Evolutionary conservation across 108 stramenopile species (phyloP).

Genomic region (Discostella stelligeroides): DNA sequence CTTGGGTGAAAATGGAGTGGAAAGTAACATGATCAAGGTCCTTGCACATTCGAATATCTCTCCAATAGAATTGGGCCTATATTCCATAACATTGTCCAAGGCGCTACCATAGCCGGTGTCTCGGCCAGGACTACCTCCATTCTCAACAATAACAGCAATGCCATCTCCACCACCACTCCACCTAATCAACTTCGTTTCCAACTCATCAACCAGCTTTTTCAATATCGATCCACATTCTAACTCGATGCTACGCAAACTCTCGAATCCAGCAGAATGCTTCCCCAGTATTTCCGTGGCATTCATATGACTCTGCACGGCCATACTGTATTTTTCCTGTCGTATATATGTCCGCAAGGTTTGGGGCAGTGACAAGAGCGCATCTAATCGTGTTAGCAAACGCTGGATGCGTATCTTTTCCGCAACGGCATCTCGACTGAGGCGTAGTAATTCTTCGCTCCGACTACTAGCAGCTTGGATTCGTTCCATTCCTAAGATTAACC

Average conservation of each 20-base stretch:
- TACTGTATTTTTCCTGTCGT: constrained; percentile 54
- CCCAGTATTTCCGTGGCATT: constrained; percentile 69
- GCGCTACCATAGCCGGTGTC: too few species aligned
- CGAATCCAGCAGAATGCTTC: constrained; percentile 82
- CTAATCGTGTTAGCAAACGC: constrained; percentile 76
- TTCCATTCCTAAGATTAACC: constrained; percentile 54
- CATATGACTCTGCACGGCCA: constrained; percentile 64
- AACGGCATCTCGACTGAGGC: constrained; percentile 68
- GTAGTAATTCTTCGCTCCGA: constrained; percentile 58
- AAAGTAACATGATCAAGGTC: constrained; percentile 65
- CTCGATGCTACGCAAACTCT: constrained; percentile 80
- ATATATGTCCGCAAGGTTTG: constrained; percentile 66
- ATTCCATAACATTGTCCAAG: neutral
- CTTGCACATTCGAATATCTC: constrained; percentile 87
- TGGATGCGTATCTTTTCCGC: constrained; percentile 83
- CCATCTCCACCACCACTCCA: constrained; percentile 64
- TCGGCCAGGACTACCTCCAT: too few species aligned
- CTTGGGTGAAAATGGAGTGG: constrained; percentile 32
- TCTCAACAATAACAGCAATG: too few species aligned
- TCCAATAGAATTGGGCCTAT: constrained; percentile 56
- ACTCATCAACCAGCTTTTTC: constrained; percentile 44
- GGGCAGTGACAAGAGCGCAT: constrained; percentile 76
- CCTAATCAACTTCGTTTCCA: constrained; percentile 57
- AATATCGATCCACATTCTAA: constrained; percentile 73
- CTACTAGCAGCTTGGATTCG: constrained; percentile 37